Evolutionary conservation across 1,284 basidiomycete genomes (phyloP).

Genomic region (Phlebopus sp.): DNA sequence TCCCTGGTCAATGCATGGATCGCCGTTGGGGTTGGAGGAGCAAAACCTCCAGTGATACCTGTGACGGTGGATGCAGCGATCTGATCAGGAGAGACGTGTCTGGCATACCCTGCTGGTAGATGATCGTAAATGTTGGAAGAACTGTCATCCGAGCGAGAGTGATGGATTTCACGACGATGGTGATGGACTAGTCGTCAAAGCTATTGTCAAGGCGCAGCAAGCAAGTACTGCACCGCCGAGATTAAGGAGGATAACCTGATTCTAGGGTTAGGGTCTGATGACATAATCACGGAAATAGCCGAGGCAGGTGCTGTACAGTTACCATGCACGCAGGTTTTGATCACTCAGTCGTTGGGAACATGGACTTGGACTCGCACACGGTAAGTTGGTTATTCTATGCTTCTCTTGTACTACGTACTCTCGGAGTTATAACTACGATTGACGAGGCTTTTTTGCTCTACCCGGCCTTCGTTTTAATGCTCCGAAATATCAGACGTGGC

Average conservation of each 20-base stretch:
- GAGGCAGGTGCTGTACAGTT: too few species aligned
- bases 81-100: background rate
- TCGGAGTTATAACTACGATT: conserved; percentile 46
- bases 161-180: too few species aligned
- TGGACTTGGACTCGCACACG: too few species aligned
- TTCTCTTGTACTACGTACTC: background rate
- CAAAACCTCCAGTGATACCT: conserved; percentile 76
- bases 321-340: too few species aligned
- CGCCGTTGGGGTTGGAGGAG: conserved; percentile 59
- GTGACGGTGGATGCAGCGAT: background rate
- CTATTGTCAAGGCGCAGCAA: background rate
- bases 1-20: conserved; percentile 50
- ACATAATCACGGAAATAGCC: background rate
- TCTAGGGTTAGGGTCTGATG: background rate
- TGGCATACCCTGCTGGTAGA: conserved; percentile 32
- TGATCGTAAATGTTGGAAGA: conserved; percentile 12
- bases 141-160: background rate
- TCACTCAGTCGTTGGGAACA: too few species aligned
- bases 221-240: background rate
- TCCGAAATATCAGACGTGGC: conserved; percentile 35
- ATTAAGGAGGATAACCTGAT: background rate
- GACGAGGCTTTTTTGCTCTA: conserved; percentile 29
- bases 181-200: too few species aligned
- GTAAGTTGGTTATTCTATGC: too few species aligned
- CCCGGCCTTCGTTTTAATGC: conserved; percentile 41